Base-by-base conservation (phyloP, 2,329 filamentous ascomycete species). In the Tolypocladium inflatum region DNA sequence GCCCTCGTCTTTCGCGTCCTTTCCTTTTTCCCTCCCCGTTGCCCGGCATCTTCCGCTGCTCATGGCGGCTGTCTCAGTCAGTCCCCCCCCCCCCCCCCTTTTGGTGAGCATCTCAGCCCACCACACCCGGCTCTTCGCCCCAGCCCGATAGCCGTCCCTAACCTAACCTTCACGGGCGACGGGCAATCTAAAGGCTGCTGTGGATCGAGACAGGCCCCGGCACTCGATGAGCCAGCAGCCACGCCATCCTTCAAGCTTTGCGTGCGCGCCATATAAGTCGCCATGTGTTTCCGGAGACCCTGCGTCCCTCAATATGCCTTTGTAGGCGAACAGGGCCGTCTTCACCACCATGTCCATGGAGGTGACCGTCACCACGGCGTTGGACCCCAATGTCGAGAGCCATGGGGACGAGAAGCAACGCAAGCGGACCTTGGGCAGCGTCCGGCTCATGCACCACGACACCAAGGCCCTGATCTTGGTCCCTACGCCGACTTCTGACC, bases 391-490 rank as follows among this genome's bases (percentile, higher is more conserved):
- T 42, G 55, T 53, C 42, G 58, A 58, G 19, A 55, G 56, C 42
- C 38, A 43, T 13, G 33, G 30, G 21, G 48, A 56, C 48, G 60
- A 58, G 52, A 60, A 39, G 33, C 58, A 50, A 37, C 63, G 61
- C 10, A 65, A 63, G 41, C 60, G 63, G 54, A 73, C 72, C 4
- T 62, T 78, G 33, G 76, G 76, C 43, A 74, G 74, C 56, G 70
- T 78, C 35, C 74, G 71, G 19, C 68, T 78, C 30, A 71, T 74
- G 45, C 64, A 77, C 56, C 66, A 68, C 51, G 68, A 73, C 37
- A 78, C 74, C 13, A 74, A 79, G 61, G 69, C 77, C 56, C 75
- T 80, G 60, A 77, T 81, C 39, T 67, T 81, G 23, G 73, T 80
- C 21, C 79, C 78, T 2, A 71, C 60, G 15, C 59, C 59, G 48